Evolutionary conservation across 164 flowering plant species (phyloP), one percentile per base, ranked within the genome.

Genomic region (Liriodendron chinense): DNA sequence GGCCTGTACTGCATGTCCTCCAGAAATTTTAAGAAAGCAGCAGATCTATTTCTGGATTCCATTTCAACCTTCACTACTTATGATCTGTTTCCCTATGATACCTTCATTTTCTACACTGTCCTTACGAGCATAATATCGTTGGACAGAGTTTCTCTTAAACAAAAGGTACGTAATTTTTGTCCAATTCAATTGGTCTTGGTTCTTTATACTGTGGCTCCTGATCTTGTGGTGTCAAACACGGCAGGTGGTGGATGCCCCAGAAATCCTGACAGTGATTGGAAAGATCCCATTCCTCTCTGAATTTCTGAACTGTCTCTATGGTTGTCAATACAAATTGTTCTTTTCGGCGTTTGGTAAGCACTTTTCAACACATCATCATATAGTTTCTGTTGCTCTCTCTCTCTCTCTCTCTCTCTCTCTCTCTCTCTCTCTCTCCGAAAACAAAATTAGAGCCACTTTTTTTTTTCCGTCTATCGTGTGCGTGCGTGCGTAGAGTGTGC

Each of bases 211-310:
- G 43, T 34, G n/a, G 24, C 21, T 71, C 5, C 57, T 34, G 24
- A 24, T 79, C 2, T 65, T 77, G 73, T 56, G 53, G 59, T 49
- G 21, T 65, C n/a, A 26, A 69, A 68, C 76, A 12, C 77, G 69
- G 75, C 88, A 96, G 99, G 98, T 96, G 53, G 98, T 96, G 71
- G 98, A 96, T 88, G 98, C 99, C 57, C 99, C 98, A 18, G 99
- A 96, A 87, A 96, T 96, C 53, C 79, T 96, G 81, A 87, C 99
- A 6, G 98, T 94, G 83, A 89, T 96, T 67, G 95, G 95, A 13
- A 96, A 96, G 78, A 84, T 96, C 68, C 97, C 97, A 0, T 63
- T 86, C 79, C 92, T 96, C 10, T 87, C 97, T 6, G 98, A 87
- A 76, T 96, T 96, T 73, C 47, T 96, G 83, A 96, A 94, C 83